phyloP scores from a whole-genome alignment of 2,329 filamentous ascomycete genomes.

The Sporothrix globosa region DNA sequence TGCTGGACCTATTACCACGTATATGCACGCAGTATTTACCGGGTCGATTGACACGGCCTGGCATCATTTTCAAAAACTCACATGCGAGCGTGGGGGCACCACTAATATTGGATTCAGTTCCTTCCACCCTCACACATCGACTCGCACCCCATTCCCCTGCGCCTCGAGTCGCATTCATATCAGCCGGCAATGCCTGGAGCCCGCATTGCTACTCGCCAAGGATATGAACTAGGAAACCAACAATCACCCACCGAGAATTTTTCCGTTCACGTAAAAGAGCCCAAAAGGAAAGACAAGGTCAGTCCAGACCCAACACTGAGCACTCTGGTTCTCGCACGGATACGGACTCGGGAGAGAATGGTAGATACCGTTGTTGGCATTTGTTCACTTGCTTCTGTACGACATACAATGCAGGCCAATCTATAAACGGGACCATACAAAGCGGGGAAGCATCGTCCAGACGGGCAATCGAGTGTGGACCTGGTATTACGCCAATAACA shows the following conservation, averaged over 20 bases:
- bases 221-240: not conserved
- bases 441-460: conserved; percentile 7
- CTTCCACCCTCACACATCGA: not conserved
- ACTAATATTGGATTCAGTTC: conserved; percentile 15
- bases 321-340: not conserved
- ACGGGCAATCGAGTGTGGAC: not conserved
- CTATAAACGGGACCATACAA: not conserved
- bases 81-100: conserved; percentile 17
- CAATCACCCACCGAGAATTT: not conserved
- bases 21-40: not conserved
- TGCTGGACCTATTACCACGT: not conserved
- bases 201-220: too few species aligned
- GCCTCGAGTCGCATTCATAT: conserved; percentile 11
- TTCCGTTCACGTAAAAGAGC: not conserved
- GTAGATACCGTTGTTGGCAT: not conserved
- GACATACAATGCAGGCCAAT: not conserved
- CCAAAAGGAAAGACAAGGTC: not conserved
- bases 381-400: not conserved
- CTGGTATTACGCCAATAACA: not conserved
- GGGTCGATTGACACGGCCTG: not conserved
- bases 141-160: not conserved
- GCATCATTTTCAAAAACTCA: conserved; percentile 9
- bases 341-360: not conserved
- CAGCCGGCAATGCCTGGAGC: too few species aligned
- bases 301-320: not conserved